Conservation (phyloP, 495 filamentous ascomycete species). For the Penicillium antarcticum region DNA sequence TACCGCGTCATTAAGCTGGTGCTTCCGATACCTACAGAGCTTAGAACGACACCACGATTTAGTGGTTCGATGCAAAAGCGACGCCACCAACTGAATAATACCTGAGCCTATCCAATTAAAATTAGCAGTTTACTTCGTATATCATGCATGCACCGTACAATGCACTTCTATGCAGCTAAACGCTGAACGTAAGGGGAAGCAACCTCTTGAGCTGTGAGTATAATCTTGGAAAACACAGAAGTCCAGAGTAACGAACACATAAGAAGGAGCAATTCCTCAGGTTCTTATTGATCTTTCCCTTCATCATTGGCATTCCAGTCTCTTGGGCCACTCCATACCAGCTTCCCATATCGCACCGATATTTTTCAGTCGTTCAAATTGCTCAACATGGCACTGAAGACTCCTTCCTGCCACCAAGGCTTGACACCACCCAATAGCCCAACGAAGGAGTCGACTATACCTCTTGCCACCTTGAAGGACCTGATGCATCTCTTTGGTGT, state of each 20-base stretch:
- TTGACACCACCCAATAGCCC: conserved; percentile 6
- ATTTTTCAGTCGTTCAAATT: conserved; percentile 1
- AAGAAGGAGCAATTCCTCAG: conserved; percentile 5
- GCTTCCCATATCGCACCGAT: conserved; percentile 3
- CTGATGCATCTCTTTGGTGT: conserved; percentile 2
- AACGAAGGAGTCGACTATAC: neutral
- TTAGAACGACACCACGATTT: conserved; percentile 1
- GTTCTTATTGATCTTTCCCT: conserved; percentile 3
- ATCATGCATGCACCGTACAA: too few species aligned
- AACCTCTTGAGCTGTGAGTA: too few species aligned
- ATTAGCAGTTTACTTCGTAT: neutral
- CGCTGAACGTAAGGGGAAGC: too few species aligned
- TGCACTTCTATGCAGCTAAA: too few species aligned
- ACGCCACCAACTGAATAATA: conserved; percentile 1
- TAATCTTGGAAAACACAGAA: too few species aligned
- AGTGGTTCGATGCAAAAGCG: conserved; percentile 2
- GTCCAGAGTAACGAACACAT: conserved; percentile 1
- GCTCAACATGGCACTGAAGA: conserved; percentile 7
- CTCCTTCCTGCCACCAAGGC: conserved; percentile 2
- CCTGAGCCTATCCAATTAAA: neutral
- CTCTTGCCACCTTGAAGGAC: neutral
- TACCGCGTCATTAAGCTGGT: neutral
- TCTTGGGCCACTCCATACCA: conserved; percentile 2
- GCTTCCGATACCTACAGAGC: neutral
- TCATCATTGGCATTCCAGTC: conserved; percentile 7